Base-by-base conservation (phyloP, 148 eudicot genomes). In the Silene latifolia region DNA sequence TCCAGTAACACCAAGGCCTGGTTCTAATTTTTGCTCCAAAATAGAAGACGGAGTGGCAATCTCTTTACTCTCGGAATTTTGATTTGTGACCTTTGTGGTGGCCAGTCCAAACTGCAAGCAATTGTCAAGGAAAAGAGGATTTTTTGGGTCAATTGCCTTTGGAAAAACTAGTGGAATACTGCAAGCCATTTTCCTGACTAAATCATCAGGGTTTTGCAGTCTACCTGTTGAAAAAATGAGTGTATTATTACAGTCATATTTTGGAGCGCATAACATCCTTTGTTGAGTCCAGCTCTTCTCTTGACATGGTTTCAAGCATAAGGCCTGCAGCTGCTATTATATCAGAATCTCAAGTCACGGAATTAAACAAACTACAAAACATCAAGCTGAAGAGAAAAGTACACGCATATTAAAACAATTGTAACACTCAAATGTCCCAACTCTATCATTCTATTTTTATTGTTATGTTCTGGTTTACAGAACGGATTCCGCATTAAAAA, bases 111-210 rank as follows among this genome's bases (percentile, higher is more conserved):
- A 95, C 63, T 95, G 93, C 98, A 79, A 78, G 76, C 76, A 81
- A 83, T 92, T 93, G 78, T 90, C 98, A 76, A 95, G 98, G 82
- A 86, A 90, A 75, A 95, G 86, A 74, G 97, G 98, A 86, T 92
- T 92, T 14, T 88, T 76, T 12, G 97, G 96, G 85, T 92, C 97
- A 76, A 95, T 87, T 70, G 90, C 83, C 86, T 85, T 95, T 15
- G 98, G 92, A 77, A 95, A 95, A 7, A 84, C 93, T 68, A 92
- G 82, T 76, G 97, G 97, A 59, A 92, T 80, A 78, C 80, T 84
- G 80, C 92, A 86, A 58, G 93, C 98, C 96, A 90, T 92, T 88
- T 78, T 90, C 68, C 97, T 85, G 72, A 90, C 69, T 61, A 87
- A 79, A 74, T 88, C 85, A 67, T 82, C 85, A 78, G 98, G 93